These are phyloP conservation scores for Guadua angustifolia DNA, from an alignment of 176 grass and related monocot species.

Conservation along the genomic window DNA sequence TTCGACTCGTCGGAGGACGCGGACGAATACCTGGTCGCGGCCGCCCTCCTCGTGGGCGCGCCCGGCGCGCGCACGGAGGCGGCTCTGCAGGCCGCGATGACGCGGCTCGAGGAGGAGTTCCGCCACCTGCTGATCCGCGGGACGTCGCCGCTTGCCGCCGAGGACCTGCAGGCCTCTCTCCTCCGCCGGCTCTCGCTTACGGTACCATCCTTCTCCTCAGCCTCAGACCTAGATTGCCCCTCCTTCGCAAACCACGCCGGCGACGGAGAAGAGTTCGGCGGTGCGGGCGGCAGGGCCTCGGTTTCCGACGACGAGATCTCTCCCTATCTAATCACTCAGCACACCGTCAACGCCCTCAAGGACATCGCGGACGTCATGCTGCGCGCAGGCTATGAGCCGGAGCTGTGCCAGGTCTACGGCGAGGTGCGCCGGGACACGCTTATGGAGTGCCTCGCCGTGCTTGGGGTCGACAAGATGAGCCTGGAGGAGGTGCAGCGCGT, in stretches of 20 bases:
- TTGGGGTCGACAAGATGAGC: constrained; percentile 81
- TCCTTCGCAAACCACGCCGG: constrained; percentile 42
- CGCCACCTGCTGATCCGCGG: constrained; percentile 70
- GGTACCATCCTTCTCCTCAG: constrained; percentile 42
- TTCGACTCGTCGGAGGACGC: constrained; percentile 68
- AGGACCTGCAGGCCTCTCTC: constrained; percentile 61
- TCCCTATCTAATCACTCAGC: constrained; percentile 59
- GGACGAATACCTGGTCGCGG: constrained; percentile 64
- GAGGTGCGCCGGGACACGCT: constrained; percentile 72
- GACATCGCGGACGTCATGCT: constrained; percentile 81
- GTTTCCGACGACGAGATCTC: constrained; percentile 69
- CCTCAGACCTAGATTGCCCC: constrained; percentile 61
- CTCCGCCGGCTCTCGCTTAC: constrained; percentile 72
- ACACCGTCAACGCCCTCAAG: constrained; percentile 58
- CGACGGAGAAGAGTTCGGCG: constrained; percentile 9
- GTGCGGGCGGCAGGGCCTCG: constrained; percentile 32
- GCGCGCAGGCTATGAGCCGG: constrained; percentile 64
- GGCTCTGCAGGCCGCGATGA: constrained; percentile 76
- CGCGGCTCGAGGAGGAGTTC: constrained; percentile 85
- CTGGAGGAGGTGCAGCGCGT: constrained; percentile 86
- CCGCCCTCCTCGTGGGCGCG: constrained; percentile 46
- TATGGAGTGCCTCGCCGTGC: constrained; percentile 68
- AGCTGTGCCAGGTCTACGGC: constrained; percentile 84
- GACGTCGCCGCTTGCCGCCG: constrained; percentile 44
- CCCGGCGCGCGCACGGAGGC: constrained; percentile 49